A percentile compares a stretch with the other conserved stretches of the same genome.
Evolutionary conservation across 257 asterid species (phyloP).

Genomic region (Eustoma russellianum): DNA sequence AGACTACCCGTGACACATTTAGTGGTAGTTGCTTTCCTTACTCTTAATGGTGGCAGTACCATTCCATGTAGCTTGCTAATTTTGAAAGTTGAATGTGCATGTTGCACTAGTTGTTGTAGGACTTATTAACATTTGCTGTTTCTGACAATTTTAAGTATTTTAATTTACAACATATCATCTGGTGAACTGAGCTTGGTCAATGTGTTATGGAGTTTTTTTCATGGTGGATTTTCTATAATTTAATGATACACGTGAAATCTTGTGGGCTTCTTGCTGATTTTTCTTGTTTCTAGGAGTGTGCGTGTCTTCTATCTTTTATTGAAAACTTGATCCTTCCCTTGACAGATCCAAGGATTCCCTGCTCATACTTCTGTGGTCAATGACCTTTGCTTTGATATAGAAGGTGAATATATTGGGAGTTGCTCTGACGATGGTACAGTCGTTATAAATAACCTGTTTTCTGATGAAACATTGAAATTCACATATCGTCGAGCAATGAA

Average conservation of each 20-base stretch:
- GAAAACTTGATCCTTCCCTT: slow-evolving; percentile 8
- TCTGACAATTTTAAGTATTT: too few relatives aligned
- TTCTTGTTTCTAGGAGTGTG: neutral
- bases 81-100: too few relatives aligned
- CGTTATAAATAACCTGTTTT: slow-evolving; percentile 77
- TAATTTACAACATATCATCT: too few relatives aligned
- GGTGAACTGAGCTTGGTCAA: too few relatives aligned
- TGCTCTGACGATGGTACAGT: slow-evolving; percentile 99
- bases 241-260: neutral
- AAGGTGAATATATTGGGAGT: slow-evolving; percentile 98
- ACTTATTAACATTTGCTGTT: too few relatives aligned
- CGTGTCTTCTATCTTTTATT: slow-evolving; percentile 2
- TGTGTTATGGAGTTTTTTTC: too few relatives aligned
- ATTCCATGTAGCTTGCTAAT: too few relatives aligned
- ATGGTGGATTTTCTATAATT: neutral
- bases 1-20: too few relatives aligned
- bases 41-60: too few relatives aligned
- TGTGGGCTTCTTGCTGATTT: too few relatives aligned
- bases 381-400: slow-evolving; percentile 85
- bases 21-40: too few relatives aligned
- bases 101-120: too few relatives aligned
- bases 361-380: slow-evolving; percentile 94
- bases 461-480: slow-evolving; percentile 81
- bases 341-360: slow-evolving; percentile 77
- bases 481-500: slow-evolving; percentile 98